Conservation (phyloP, 352 stramenopile genomes). For the Globisporangium spiculum region DNA sequence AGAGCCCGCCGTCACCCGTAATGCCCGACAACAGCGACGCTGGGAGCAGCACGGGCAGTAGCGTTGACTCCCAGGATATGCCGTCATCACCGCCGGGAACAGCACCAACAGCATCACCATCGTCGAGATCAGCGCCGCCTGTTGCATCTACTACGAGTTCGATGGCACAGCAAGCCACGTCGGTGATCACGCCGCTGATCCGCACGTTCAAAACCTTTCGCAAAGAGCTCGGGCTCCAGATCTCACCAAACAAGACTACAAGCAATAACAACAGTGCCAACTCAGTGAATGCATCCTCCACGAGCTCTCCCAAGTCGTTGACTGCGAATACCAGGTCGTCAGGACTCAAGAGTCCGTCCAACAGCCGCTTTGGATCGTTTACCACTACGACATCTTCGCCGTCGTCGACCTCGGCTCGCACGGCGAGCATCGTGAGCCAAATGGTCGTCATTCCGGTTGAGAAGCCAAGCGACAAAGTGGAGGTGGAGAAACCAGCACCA, state of each 20-base stretch:
- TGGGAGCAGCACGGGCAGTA: conserved; percentile 32
- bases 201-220: conserved; percentile 66
- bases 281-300: background rate
- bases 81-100: conserved; percentile 8
- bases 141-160: conserved; percentile 6
- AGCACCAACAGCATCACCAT: background rate
- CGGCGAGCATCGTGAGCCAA: conserved; percentile 19
- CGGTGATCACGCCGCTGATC: conserved; percentile 29
- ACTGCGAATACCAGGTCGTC: conserved; percentile 9
- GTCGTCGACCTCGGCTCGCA: conserved; percentile 6
- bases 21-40: conserved; percentile 41
- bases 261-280: conserved; percentile 5
- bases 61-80: conserved; percentile 21
- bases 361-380: conserved; percentile 12
- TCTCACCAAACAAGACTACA: conserved; percentile 12
- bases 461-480: background rate
- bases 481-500: background rate
- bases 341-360: conserved; percentile 13
- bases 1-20: conserved; percentile 43
- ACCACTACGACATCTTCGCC: background rate
- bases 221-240: conserved; percentile 36
- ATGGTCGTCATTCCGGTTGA: conserved; percentile 8
- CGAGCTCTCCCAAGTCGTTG: conserved; percentile 4
- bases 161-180: conserved; percentile 7
- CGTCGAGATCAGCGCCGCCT: background rate